These are phyloP conservation scores for Vanrija sp. DNA, from an alignment of 1,284 basidiomycete species.

Conservation along the genomic window DNA sequence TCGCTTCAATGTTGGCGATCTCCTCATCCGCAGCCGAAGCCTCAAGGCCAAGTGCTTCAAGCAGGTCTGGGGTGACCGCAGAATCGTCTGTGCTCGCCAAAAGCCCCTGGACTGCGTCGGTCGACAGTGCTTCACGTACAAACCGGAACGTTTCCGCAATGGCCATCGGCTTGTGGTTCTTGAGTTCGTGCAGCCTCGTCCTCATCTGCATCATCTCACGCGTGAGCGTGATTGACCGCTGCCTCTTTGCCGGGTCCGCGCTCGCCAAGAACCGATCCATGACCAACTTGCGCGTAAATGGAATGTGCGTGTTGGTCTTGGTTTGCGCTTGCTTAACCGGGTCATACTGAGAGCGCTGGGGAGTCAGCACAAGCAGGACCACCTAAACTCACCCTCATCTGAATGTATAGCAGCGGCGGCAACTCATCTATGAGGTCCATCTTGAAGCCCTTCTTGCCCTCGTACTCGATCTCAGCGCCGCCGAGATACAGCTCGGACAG, in stretches of 20 bases:
- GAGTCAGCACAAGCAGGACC: not conserved
- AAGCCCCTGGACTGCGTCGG: slow-evolving; percentile 39
- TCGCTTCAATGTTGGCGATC: slow-evolving; percentile 60
- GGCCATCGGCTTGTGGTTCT: slow-evolving; percentile 51
- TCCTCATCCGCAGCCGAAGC: slow-evolving; percentile 58
- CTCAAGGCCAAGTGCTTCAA: slow-evolving; percentile 52
- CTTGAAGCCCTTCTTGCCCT: slow-evolving; percentile 80
- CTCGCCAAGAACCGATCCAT: slow-evolving; percentile 89
- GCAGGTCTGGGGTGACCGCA: slow-evolving; percentile 25
- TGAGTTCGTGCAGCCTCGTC: slow-evolving; percentile 63
- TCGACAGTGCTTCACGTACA: slow-evolving; percentile 24
- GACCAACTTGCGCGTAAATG: slow-evolving; percentile 77
- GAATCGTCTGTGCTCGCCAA: not conserved
- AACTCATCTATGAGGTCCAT: slow-evolving; percentile 80
- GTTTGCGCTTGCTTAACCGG: slow-evolving; percentile 61
- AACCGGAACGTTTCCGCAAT: slow-evolving; percentile 33
- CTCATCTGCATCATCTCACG: slow-evolving; percentile 60
- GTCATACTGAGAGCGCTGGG: slow-evolving; percentile 92
- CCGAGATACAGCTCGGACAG: slow-evolving; percentile 82
- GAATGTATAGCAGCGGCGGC: slow-evolving; percentile 89
- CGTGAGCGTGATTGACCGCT: slow-evolving; percentile 65
- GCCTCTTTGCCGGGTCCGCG: slow-evolving; percentile 65
- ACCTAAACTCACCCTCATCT: slow-evolving; percentile 67
- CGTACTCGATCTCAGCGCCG: slow-evolving; percentile 76
- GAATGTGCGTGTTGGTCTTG: slow-evolving; percentile 94